Percentiles rank a stretch among this genome's conserved stretches.
Conservation (phyloP, 2,329 filamentous ascomycete species). For the Alternaria ventricosa region DNA sequence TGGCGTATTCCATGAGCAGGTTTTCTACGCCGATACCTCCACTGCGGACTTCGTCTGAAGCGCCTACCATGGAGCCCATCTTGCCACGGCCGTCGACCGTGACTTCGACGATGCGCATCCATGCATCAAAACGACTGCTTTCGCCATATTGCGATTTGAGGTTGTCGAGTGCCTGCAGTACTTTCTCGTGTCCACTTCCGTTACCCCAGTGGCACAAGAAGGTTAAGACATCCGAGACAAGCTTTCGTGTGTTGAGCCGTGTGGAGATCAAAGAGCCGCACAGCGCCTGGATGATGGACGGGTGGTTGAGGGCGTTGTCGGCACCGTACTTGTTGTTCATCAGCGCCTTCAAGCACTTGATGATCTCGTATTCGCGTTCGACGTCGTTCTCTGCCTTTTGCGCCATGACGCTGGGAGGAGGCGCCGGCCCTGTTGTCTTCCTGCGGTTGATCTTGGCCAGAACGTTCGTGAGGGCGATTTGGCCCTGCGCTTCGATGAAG, state of each 20-base stretch:
- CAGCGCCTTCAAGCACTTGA: slow-evolving; percentile 94
- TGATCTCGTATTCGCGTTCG: slow-evolving; percentile 93
- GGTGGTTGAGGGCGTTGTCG: slow-evolving; percentile 89
- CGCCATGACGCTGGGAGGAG: slow-evolving; percentile 59
- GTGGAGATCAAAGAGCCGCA: slow-evolving; percentile 87
- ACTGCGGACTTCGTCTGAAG: slow-evolving; percentile 93
- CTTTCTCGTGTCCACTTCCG: slow-evolving; percentile 87
- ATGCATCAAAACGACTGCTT: slow-evolving; percentile 94
- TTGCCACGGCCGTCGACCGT: slow-evolving; percentile 96
- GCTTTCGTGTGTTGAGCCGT: slow-evolving; percentile 86
- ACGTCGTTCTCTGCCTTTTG: slow-evolving; percentile 75
- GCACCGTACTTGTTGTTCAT: slow-evolving; percentile 99
- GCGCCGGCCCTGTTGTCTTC: slow-evolving; percentile 74
- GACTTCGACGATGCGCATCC: slow-evolving; percentile 98
- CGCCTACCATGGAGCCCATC: slow-evolving; percentile 97
- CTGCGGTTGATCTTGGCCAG: slow-evolving; percentile 92
- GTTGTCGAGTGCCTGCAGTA: slow-evolving; percentile 89
- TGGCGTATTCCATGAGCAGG: slow-evolving; percentile 97
- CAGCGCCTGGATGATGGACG: slow-evolving; percentile 87
- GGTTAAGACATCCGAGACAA: slow-evolving; percentile 94
- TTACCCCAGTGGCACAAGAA: slow-evolving; percentile 95
- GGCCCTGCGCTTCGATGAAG: slow-evolving; percentile 96
- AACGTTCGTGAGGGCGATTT: slow-evolving; percentile 93
- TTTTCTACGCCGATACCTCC: slow-evolving; percentile 99
- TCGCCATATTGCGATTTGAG: slow-evolving; percentile 88